A percentile compares a stretch with the other conserved stretches of the same genome.
phyloP scores from a whole-genome alignment of 108 stramenopile genomes.

The Nitzschia palea region DNA sequence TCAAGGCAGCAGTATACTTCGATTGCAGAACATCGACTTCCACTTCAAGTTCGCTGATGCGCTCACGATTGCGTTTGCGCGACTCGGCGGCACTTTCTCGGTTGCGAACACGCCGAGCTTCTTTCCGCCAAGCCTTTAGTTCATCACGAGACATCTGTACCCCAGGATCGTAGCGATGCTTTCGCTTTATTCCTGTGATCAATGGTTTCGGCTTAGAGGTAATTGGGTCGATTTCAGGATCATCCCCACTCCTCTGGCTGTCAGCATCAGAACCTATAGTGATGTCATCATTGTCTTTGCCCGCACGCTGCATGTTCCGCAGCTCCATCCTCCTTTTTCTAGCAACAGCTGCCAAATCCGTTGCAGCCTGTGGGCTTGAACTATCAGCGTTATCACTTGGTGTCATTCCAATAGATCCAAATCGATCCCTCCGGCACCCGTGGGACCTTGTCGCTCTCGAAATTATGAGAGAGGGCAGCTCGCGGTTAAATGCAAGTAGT shows the following conservation, averaged over 20 bases:
- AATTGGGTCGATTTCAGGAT: not conserved
- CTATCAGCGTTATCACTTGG: not conserved
- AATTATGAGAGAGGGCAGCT: too few relatives aligned
- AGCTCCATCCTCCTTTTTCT: slow-evolving; percentile 13
- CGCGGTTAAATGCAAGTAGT: too few relatives aligned
- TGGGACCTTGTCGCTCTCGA: too few relatives aligned
- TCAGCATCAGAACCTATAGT: not conserved
- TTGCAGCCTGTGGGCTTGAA: not conserved
- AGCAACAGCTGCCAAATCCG: not conserved
- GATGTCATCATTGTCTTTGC: not conserved
- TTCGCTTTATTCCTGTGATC: slow-evolving; percentile 50
- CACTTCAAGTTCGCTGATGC: slow-evolving; percentile 65
- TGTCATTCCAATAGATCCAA: too few relatives aligned
- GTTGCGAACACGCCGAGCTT: slow-evolving; percentile 78
- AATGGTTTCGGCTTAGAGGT: slow-evolving; percentile 28
- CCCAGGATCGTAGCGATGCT: slow-evolving; percentile 55
- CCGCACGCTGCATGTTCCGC: slow-evolving; percentile 14
- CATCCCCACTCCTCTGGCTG: slow-evolving; percentile 2
- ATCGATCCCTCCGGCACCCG: too few relatives aligned
- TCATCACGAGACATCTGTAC: slow-evolving; percentile 66
- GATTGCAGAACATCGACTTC: slow-evolving; percentile 48
- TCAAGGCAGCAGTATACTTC: slow-evolving; percentile 55
- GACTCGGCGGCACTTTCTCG: slow-evolving; percentile 73
- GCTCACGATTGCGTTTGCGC: slow-evolving; percentile 54
- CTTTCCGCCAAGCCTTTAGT: slow-evolving; percentile 72